phyloP scores from a whole-genome alignment of 371 early-diverging fungal species.

The Apophysomyces sp. region DNA sequence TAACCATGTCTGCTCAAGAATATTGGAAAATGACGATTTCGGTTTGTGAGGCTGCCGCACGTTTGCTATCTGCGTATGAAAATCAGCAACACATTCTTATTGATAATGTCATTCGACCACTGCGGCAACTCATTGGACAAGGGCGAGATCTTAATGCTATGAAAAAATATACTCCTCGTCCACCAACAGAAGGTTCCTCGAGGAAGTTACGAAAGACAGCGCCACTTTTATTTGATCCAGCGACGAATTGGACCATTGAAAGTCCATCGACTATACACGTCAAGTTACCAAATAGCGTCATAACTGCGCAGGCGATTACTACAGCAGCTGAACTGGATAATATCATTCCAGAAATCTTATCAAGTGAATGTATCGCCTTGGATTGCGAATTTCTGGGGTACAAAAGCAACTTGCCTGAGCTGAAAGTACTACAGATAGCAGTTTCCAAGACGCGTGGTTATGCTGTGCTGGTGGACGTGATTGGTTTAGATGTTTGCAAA shows the following conservation, averaged over 20 bases:
- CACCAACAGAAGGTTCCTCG: not conserved
- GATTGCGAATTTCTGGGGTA: conserved; percentile 44
- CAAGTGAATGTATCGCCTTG: conserved; percentile 16
- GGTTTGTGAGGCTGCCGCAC: conserved; percentile 20
- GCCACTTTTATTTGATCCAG: conserved; percentile 7
- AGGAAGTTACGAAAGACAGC: conserved; percentile 10
- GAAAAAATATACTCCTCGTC: conserved; percentile 6
- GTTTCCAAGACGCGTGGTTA: conserved; percentile 31
- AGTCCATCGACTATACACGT: conserved; percentile 7
- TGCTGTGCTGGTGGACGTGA: conserved; percentile 41
- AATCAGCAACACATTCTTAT: conserved; percentile 8
- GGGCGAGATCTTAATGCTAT: conserved; percentile 17
- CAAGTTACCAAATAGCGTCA: not conserved
- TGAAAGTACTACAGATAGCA: conserved; percentile 44
- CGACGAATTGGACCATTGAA: conserved; percentile 24
- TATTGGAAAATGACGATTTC: conserved; percentile 26
- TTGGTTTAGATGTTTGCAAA: conserved; percentile 28
- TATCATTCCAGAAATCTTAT: conserved; percentile 11
- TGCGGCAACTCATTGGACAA: conserved; percentile 19
- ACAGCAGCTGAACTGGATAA: conserved; percentile 23
- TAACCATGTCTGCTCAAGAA: not conserved
- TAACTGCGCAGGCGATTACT: conserved; percentile 24
- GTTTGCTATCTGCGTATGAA: conserved; percentile 23
- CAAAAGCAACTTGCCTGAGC: conserved; percentile 29
- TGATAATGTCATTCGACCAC: conserved; percentile 6